These are phyloP conservation scores for Wickerhamomyces chambardii DNA, from an alignment of 805 yeast genomes.

Conservation along the genomic window DNA sequence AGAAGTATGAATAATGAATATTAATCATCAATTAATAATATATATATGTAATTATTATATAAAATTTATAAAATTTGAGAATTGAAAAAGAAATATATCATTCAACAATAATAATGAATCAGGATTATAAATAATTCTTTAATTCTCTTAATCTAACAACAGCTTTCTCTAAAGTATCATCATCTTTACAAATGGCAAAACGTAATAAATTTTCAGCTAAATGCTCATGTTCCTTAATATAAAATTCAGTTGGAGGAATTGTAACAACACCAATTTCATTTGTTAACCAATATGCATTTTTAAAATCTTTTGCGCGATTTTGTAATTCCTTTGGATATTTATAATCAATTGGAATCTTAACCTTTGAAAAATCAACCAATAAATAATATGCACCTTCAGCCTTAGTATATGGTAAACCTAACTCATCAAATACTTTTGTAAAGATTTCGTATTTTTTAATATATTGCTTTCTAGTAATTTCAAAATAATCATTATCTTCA, in stretches of 20 bases:
- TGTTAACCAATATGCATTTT: constrained; percentile 86
- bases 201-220: constrained; percentile 81
- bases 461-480: constrained; percentile 59
- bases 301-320: constrained; percentile 75
- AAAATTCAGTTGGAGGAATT: constrained; percentile 96
- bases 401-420: constrained; percentile 79
- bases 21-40: no score
- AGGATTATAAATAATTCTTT: constrained; percentile 44
- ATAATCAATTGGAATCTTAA: constrained; percentile 69
- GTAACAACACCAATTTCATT: constrained; percentile 91
- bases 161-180: constrained; percentile 71
- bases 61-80: no score
- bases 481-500: constrained; percentile 54
- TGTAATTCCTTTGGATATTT: constrained; percentile 62
- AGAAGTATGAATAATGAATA: no score
- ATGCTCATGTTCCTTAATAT: constrained; percentile 58
- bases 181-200: constrained; percentile 95
- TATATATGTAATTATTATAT: no score
- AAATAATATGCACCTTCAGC: constrained; percentile 95
- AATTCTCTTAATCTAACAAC: constrained; percentile 64
- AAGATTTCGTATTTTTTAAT: constrained; percentile 64
- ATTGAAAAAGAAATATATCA: no score
- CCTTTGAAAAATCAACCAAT: constrained; percentile 77
- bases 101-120: no score
- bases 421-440: constrained; percentile 72